These are phyloP conservation scores for Cladophialophora bantiana DNA, from an alignment of 2,329 filamentous ascomycete genomes.

Conservation along the genomic window DNA sequence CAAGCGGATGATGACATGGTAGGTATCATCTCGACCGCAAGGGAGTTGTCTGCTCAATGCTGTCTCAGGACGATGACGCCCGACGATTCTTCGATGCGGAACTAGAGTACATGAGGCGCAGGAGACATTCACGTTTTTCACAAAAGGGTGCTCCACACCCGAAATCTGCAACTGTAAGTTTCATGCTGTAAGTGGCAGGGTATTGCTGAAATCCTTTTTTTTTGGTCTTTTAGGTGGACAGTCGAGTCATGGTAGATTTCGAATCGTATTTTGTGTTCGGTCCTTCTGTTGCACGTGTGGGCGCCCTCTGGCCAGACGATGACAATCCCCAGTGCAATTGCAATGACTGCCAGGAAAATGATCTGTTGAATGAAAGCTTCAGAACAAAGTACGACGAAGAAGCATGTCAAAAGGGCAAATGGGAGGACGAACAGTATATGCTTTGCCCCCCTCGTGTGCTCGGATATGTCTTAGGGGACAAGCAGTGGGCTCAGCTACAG, in stretches of 20 bases:
- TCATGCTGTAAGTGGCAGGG: neutral
- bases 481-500: slow-evolving; percentile 25
- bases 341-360: neutral
- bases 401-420: neutral
- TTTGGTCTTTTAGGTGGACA: slow-evolving; percentile 7
- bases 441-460: slow-evolving; percentile 21
- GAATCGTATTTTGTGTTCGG: slow-evolving; percentile 10
- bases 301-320: neutral
- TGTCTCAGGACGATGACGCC: neutral
- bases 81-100: neutral
- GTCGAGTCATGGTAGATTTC: slow-evolving; percentile 14
- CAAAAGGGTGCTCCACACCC: neutral
- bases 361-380: neutral
- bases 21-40: neutral
- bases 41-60: neutral
- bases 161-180: neutral
- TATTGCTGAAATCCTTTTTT: neutral
- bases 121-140: neutral
- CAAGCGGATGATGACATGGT: neutral
- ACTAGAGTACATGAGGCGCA: neutral
- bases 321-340: neutral
- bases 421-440: slow-evolving; percentile 15
- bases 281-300: slow-evolving; percentile 1
- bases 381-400: neutral
- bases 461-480: slow-evolving; percentile 19